Evolutionary conservation across 2,329 filamentous ascomycete species (phyloP).

Genomic region (Xylariales sp.): DNA sequence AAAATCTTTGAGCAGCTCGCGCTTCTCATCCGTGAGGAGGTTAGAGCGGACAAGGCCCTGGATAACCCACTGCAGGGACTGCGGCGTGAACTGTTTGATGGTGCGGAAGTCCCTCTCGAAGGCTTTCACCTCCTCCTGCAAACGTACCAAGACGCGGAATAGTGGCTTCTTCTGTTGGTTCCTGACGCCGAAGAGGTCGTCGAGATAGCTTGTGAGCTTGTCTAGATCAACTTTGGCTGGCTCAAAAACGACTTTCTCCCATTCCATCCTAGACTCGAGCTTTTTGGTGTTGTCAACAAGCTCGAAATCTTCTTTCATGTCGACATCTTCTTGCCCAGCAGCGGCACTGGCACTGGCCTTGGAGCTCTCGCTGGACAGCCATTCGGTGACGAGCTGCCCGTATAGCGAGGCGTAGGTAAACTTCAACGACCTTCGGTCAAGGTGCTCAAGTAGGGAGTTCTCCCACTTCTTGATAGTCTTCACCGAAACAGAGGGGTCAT

Average conservation of each 20-base stretch:
- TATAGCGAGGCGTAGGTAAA: constrained; percentile 41
- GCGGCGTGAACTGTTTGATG: constrained; percentile 28
- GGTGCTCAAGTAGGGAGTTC: constrained; percentile 27
- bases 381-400: constrained; percentile 42
- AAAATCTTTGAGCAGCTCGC: constrained; percentile 38
- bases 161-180: constrained; percentile 20
- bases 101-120: constrained; percentile 26
- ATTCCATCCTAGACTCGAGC: constrained; percentile 33
- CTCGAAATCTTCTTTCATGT: constrained; percentile 31
- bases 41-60: constrained; percentile 37
- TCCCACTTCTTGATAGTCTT: constrained; percentile 29
- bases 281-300: constrained; percentile 20
- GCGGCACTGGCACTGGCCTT: constrained; percentile 10
- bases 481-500: constrained; percentile 34
- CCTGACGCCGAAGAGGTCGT: constrained; percentile 32
- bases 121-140: constrained; percentile 20
- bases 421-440: constrained; percentile 36
- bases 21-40: constrained; percentile 37
- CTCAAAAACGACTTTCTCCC: constrained; percentile 41
- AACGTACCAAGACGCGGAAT: constrained; percentile 11
- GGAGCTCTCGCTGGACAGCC: constrained; percentile 30
- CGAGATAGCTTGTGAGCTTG: constrained; percentile 34
- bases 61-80: constrained; percentile 33
- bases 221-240: constrained; percentile 29
- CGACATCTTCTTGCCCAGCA: constrained; percentile 21